These are phyloP conservation scores for Beauveria pseudobassiana DNA, from an alignment of 2,329 filamentous ascomycete species.

Conservation along the genomic window DNA sequence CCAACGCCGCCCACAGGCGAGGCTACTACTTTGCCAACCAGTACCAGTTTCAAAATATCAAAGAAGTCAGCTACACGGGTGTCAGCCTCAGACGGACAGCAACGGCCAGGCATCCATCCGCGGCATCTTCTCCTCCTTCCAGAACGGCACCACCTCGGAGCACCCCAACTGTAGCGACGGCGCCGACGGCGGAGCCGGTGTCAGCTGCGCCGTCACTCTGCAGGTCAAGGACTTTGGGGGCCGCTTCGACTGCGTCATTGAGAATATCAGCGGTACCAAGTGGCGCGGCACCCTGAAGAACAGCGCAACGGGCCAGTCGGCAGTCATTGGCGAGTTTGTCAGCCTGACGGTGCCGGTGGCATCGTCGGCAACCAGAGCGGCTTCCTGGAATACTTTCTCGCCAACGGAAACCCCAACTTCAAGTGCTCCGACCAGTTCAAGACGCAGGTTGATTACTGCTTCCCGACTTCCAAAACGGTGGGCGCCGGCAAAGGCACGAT, in stretches of 20 bases:
- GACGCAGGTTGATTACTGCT: conserved; percentile 13
- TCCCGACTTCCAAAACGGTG: conserved; percentile 13
- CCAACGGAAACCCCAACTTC: conserved; percentile 14
- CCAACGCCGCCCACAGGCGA: conserved; percentile 12
- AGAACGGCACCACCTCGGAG: conserved; percentile 12
- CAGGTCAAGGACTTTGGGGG: conserved; percentile 13
- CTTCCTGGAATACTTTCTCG: conserved; percentile 19
- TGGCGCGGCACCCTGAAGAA: conserved; percentile 20
- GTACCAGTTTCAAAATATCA: conserved; percentile 13
- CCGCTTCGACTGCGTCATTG: conserved; percentile 16
- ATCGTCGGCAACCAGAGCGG: conserved; percentile 13
- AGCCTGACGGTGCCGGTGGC: conserved; percentile 14
- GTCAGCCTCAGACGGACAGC: conserved; percentile 16
- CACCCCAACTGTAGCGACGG: conserved; percentile 18
- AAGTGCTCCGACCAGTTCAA: conserved; percentile 15
- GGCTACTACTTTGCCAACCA: conserved; percentile 21
- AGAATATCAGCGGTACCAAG: conserved; percentile 13
- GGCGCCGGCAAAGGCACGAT: conserved; percentile 14
- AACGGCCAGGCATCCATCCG: conserved; percentile 14
- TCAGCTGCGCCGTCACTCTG: conserved; percentile 17
- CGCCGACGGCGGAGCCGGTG: conserved; percentile 20
- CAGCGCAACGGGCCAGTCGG: conserved; percentile 4
- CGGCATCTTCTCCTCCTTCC: conserved; percentile 18
- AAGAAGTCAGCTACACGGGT: conserved; percentile 15
- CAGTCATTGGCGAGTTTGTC: conserved; percentile 17